Evolutionary conservation across 1,284 basidiomycete species (phyloP).

Genomic region (Fomitopsis palustris): DNA sequence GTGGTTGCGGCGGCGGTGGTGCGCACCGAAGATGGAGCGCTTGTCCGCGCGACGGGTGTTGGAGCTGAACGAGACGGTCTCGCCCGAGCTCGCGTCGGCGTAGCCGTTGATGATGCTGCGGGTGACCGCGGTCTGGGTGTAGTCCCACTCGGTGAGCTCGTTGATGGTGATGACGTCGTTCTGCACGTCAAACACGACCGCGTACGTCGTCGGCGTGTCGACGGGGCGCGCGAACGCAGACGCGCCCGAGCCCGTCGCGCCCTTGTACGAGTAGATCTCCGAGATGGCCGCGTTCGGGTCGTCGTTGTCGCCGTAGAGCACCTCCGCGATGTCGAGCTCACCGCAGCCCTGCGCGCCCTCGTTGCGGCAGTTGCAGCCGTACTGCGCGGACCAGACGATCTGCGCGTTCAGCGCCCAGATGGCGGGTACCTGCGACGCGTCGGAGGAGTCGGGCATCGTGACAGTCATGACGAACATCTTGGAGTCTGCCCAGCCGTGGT

Average conservation of each 20-base stretch:
- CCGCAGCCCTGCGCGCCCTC: slow-evolving; percentile 23
- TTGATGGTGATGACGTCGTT: slow-evolving; percentile 25
- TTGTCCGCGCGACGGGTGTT: slow-evolving; percentile 8
- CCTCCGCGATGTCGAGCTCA: slow-evolving; percentile 31
- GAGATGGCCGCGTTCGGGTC: slow-evolving; percentile 22
- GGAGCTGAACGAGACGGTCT: slow-evolving; percentile 19
- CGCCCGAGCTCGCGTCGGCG: slow-evolving; percentile 15
- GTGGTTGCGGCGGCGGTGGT: slow-evolving; percentile 12
- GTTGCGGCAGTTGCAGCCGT: slow-evolving; percentile 34
- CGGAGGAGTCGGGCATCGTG: slow-evolving; percentile 20
- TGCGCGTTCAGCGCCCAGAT: slow-evolving; percentile 31
- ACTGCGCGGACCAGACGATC: slow-evolving; percentile 29
- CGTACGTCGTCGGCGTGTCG: slow-evolving; percentile 16
- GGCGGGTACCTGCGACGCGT: slow-evolving; percentile 21
- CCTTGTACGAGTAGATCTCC: slow-evolving; percentile 31
- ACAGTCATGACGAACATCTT: slow-evolving; percentile 27
- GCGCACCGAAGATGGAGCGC: slow-evolving; percentile 5
- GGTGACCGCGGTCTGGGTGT: slow-evolving; percentile 18
- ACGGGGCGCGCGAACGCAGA: slow-evolving; percentile 24
- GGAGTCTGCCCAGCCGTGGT: slow-evolving; percentile 27
- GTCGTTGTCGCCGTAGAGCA: slow-evolving; percentile 16
- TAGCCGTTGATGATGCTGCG: slow-evolving; percentile 24
- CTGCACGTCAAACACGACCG: slow-evolving; percentile 25
- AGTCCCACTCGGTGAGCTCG: slow-evolving; percentile 22
- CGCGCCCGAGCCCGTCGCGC: slow-evolving; percentile 27